A percentile compares a stretch with the other conserved stretches of the same genome.
phyloP scores from a whole-genome alignment of 169 alveolate species.

The Toxoplasma gondii region DNA sequence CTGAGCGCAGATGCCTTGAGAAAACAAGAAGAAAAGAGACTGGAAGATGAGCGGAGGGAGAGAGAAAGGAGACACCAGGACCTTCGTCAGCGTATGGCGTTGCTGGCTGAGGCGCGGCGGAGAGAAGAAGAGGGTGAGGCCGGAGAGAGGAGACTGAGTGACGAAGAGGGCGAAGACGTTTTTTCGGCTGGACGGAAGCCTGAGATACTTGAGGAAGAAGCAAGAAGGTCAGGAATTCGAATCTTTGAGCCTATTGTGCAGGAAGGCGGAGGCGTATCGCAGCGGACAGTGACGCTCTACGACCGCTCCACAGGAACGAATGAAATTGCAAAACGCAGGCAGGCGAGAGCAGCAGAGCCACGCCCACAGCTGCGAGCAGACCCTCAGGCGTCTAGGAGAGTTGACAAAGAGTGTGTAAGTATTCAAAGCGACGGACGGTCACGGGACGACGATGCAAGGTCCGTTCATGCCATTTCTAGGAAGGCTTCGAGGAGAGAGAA shows the following conservation, averaged over 20 bases:
- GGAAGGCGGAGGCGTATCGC: background rate
- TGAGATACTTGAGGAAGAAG: background rate
- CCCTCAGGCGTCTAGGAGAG: background rate
- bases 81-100: background rate
- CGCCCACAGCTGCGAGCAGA: background rate
- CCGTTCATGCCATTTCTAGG: too few relatives aligned
- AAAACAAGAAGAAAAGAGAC: background rate
- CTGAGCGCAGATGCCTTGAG: background rate
- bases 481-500: too few relatives aligned
- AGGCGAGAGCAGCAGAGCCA: background rate
- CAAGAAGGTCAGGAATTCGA: background rate
- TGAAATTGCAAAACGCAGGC: background rate
- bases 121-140: background rate
- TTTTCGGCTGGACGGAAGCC: background rate
- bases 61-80: background rate
- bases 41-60: background rate
- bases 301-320: conserved; percentile 2
- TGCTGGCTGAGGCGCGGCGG: background rate
- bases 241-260: conserved; percentile 12
- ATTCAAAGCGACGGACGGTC: too few relatives aligned
- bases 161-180: background rate
- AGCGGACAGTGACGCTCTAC: background rate
- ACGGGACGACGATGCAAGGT: too few relatives aligned
- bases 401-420: too few relatives aligned
- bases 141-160: background rate